Evolutionary conservation across 768 basidiomycete genomes (phyloP), one percentile per base, ranked within the genome.

Genomic region (Mycena epipterygia): DNA sequence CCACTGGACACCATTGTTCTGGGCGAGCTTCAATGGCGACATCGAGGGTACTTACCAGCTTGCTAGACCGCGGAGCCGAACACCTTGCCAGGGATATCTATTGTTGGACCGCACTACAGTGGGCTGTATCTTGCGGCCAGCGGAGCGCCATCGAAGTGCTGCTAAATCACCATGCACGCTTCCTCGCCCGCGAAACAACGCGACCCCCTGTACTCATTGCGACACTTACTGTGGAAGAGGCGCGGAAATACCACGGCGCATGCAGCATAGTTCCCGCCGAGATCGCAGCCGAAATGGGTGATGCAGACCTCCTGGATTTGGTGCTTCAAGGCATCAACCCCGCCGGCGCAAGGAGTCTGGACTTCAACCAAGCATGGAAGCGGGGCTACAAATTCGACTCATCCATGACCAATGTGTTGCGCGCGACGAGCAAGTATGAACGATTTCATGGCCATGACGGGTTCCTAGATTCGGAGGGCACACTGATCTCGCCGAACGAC

Each of bases 51-150:
- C 35, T 70, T 42, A 27, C 48, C 29, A 44, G 57, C 39, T 29
- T 70, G 52, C 48, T 70, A 29, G 35, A 57, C 30, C 46, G n/a
- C 16, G 64, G 64, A 55, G 69, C 69, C 14, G 57, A 70, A 39
- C 64, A 70, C 39, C 69, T 70, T 12, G 35, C 60, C 32, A 70
- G 30, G 51, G 69, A 70, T 33, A 65, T 58, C 8, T 64, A 37
- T 19, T 58, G 52, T 58, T 70, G 69, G 69, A 70, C 69, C 49
- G 64, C 64, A 30, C 49, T 70, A 23, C 69, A 70, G 32, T 70
- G 69, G 69, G 69, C 69, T 27, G 69, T 64, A 51, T 70, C 64
- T 21, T 57, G 57, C n/a, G 64, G 69, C 23, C 9, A 59, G 21
- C 62, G 62, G 30, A 51, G 23, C 37, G 39, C 46, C 33, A 51